Percentiles rank a stretch among this genome's conserved stretches.
phyloP scores from a whole-genome alignment of 2,329 filamentous ascomycete species.

The Simplicillium sp. region DNA sequence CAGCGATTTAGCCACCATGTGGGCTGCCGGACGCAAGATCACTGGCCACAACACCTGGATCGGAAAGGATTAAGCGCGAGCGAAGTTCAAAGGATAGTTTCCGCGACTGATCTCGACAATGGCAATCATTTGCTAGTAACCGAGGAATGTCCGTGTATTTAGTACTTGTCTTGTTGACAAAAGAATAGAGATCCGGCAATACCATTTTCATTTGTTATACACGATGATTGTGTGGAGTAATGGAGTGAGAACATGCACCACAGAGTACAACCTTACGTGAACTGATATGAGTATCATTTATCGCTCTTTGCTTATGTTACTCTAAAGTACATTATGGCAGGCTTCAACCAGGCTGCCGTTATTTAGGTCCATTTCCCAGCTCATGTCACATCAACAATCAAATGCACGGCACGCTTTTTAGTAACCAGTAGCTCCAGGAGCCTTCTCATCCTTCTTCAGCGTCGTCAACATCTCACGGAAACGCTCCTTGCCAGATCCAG shows the following conservation, averaged over 20 bases:
- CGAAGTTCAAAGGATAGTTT: constrained; percentile 5
- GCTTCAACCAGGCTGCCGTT: background rate
- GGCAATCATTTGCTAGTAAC: background rate
- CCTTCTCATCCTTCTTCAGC: constrained; percentile 88
- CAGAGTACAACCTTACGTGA: no score
- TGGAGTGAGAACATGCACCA: no score
- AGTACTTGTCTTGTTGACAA: background rate
- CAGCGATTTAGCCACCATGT: constrained; percentile 41
- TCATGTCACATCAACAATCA: no score
- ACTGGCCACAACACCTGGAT: constrained; percentile 75
- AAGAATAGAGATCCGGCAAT: background rate
- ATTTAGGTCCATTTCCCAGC: no score
- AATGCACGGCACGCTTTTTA: constrained; percentile 20
- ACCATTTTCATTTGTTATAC: no score
- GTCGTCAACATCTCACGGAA: constrained; percentile 86
- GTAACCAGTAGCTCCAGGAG: constrained; percentile 56
- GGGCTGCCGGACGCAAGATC: constrained; percentile 65
- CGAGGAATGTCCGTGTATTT: background rate
- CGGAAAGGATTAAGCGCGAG: constrained; percentile 36
- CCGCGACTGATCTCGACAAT: background rate
- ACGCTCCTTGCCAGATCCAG: constrained; percentile 87
- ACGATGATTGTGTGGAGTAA: no score
- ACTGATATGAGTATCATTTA: constrained; percentile 1
- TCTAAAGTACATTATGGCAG: constrained; percentile 11
- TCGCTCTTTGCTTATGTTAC: constrained; percentile 4